These are phyloP conservation scores for Mucuna pruriens DNA, from an alignment of 306 rosid genomes.

Conservation along the genomic window DNA sequence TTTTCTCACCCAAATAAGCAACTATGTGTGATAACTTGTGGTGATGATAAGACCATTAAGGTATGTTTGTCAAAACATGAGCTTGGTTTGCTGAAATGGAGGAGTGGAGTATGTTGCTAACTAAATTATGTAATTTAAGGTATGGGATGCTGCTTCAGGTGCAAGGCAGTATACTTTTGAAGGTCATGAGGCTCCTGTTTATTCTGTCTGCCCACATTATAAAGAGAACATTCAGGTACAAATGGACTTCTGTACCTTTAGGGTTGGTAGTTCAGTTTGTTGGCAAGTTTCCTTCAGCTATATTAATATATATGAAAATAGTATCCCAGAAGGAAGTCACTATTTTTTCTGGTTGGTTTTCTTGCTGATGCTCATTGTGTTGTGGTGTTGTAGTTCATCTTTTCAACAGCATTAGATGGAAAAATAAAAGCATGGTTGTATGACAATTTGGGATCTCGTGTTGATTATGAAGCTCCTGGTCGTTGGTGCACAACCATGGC, in stretches of 20 bases:
- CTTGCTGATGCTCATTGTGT: slow-evolving; percentile 1
- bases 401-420: slow-evolving; percentile 95
- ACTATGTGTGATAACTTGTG: slow-evolving; percentile 95
- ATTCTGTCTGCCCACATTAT: slow-evolving; percentile 90
- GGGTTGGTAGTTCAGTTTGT: neutral
- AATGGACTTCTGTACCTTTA: slow-evolving; percentile 1
- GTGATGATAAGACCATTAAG: slow-evolving; percentile 97
- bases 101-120: slow-evolving; percentile 30
- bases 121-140: slow-evolving; percentile 56
- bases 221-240: slow-evolving; percentile 90
- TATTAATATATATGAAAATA: neutral
- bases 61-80: slow-evolving; percentile 48
- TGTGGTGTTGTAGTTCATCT: slow-evolving; percentile 75
- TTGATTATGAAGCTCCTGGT: slow-evolving; percentile 97
- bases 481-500: slow-evolving; percentile 98
- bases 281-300: slow-evolving; percentile 3
- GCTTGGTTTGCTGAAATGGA: slow-evolving; percentile 36
- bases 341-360: slow-evolving; percentile 2
- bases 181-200: slow-evolving; percentile 96
- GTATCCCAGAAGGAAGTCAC: neutral
- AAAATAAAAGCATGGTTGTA: slow-evolving; percentile 98
- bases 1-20: slow-evolving; percentile 97
- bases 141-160: slow-evolving; percentile 93
- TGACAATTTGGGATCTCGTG: slow-evolving; percentile 93
- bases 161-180: slow-evolving; percentile 75